These are phyloP conservation scores for Monosporozyma yasuniensis DNA, from an alignment of 805 yeast genomes.

Conservation along the genomic window DNA sequence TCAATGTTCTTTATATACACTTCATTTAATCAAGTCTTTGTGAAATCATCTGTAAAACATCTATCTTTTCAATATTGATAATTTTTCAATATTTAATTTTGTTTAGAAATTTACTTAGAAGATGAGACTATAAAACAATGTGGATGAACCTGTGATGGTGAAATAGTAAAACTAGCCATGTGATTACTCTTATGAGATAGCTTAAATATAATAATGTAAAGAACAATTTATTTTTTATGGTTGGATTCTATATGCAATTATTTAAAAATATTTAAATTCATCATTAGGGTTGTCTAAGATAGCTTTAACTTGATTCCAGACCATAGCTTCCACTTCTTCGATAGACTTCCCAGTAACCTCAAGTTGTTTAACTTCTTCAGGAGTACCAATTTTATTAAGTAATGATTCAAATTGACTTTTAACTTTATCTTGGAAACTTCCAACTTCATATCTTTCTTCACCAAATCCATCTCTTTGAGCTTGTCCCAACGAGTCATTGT, in stretches of 20 bases:
- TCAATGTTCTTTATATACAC: neutral
- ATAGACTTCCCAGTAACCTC: constrained; percentile 53
- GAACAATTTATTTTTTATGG: neutral
- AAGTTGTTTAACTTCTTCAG: constrained; percentile 35
- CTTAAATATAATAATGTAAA: neutral
- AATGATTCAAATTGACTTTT: constrained; percentile 36
- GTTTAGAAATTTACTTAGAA: neutral
- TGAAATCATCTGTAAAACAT: neutral
- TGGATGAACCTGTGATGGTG: neutral
- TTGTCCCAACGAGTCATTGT: constrained; percentile 29
- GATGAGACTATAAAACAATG: neutral
- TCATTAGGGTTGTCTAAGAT: constrained; percentile 11
- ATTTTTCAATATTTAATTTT: neutral
- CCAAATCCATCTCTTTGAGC: constrained; percentile 75
- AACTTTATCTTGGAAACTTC: constrained; percentile 67
- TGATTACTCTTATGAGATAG: neutral
- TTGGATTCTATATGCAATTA: neutral
- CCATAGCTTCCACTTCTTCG: constrained; percentile 41
- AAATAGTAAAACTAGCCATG: neutral
- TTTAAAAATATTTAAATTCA: constrained; percentile 3
- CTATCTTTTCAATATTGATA: neutral
- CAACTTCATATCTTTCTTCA: constrained; percentile 80
- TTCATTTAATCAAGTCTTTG: too few relatives aligned
- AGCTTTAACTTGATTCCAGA: constrained; percentile 32
- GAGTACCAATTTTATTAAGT: constrained; percentile 18